A percentile compares a stretch with the other conserved stretches of the same genome.
phyloP scores from a whole-genome alignment of 345 rosid genomes.

The Eucalyptus erythrocorys region DNA sequence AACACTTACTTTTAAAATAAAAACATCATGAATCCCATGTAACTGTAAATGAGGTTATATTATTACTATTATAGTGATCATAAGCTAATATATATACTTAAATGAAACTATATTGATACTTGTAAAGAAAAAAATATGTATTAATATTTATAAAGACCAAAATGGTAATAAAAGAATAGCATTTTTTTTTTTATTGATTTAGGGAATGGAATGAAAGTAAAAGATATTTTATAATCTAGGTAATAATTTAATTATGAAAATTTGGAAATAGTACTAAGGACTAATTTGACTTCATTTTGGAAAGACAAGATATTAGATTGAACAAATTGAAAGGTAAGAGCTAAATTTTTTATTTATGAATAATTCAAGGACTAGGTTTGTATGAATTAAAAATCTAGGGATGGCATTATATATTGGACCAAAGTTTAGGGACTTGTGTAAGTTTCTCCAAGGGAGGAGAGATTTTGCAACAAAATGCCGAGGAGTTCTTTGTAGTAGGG shows the following conservation, averaged over 20 bases:
- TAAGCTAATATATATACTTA: neutral
- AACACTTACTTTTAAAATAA: neutral
- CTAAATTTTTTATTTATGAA: neutral
- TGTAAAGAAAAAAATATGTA: neutral
- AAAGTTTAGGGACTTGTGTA: neutral
- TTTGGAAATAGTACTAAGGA: neutral
- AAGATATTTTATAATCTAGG: neutral
- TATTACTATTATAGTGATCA: neutral
- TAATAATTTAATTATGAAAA: neutral
- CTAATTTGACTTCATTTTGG: neutral
- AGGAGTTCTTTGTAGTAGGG: neutral
- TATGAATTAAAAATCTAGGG: neutral
- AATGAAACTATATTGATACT: neutral
- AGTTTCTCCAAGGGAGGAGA: neutral
- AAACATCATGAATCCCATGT: neutral
- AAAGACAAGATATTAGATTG: neutral
- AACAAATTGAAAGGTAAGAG: neutral
- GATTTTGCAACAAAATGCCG: neutral
- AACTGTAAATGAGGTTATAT: neutral
- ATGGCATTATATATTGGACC: neutral
- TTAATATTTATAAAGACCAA: neutral
- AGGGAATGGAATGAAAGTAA: neutral
- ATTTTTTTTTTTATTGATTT: neutral
- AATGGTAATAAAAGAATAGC: neutral
- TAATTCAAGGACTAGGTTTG: neutral